phyloP scores from a whole-genome alignment of 2,329 filamentous ascomycete species.

The Incumbomyces delicatus region DNA sequence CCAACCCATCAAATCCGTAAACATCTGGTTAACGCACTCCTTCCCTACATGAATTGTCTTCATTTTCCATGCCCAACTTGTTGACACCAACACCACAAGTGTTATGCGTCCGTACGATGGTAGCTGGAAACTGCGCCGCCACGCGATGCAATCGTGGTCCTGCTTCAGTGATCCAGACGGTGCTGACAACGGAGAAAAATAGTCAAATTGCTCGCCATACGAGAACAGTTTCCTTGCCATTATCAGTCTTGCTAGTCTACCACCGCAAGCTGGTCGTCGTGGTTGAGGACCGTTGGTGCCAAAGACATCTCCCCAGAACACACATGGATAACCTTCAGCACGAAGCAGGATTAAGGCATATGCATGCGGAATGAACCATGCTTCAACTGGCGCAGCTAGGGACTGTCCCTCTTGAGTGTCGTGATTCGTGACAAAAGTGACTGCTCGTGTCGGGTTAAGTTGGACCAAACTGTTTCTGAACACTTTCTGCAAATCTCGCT shows the following conservation, averaged over 20 bases:
- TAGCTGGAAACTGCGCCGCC: slow-evolving; percentile 37
- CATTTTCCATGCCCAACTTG: slow-evolving; percentile 30
- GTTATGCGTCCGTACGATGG: slow-evolving; percentile 1
- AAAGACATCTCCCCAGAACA: slow-evolving; percentile 64
- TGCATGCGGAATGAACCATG: slow-evolving; percentile 61
- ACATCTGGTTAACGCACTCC: slow-evolving; percentile 31
- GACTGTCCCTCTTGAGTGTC: slow-evolving; percentile 11
- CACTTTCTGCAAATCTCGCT: slow-evolving; percentile 53
- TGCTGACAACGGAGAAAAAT: slow-evolving; percentile 33
- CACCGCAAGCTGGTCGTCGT: slow-evolving; percentile 43
- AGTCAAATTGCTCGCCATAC: slow-evolving; percentile 56
- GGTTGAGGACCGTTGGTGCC: slow-evolving; percentile 51
- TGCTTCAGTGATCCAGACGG: slow-evolving; percentile 25
- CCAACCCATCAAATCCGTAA: slow-evolving; percentile 51
- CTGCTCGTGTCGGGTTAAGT: slow-evolving; percentile 44
- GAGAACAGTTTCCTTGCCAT: slow-evolving; percentile 56
- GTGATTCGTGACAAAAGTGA: slow-evolving; percentile 54
- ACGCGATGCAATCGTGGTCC: slow-evolving; percentile 50
- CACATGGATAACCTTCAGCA: slow-evolving; percentile 48
- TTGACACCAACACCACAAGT: slow-evolving; percentile 50
- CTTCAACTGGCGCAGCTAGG: slow-evolving; percentile 44
- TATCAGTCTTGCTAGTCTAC: slow-evolving; percentile 48
- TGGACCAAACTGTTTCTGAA: slow-evolving; percentile 53
- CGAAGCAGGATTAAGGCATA: slow-evolving; percentile 63
- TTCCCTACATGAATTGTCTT: background rate